Base-by-base conservation (phyloP, 192 early-diverging fungal genomes). In the Coemansia guatemalensis region DNA sequence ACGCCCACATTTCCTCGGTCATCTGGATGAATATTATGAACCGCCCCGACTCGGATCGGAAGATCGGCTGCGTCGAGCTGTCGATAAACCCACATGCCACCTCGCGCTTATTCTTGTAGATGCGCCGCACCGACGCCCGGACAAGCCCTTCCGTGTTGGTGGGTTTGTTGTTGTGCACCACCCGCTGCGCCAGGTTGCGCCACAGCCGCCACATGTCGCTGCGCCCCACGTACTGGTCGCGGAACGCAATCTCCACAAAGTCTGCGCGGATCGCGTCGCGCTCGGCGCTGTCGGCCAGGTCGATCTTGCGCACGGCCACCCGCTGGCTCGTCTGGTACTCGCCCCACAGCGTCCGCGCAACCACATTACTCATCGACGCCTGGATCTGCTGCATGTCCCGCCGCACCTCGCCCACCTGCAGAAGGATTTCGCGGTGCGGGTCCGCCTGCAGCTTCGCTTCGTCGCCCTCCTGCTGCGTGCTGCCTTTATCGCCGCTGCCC, bases 1-100 rank as follows among this genome's bases (percentile, higher is more conserved):
- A 97, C 39, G 95, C 89, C 91, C 92, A 95, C 95, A 97, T 99
- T 80, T 99, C 96, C 50, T 87, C 86, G 29, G 89, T 91, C 93
- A 99, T 93, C 80, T 99, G 96, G 21, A 99, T 88, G 70, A 96
- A 94, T 17, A 99, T 86, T 68, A 94, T 96, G 54, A 90, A 93
- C 60, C 95, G 93, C 11, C 94, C 95, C 0, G 95, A 94, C 62
- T 93, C 93, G 11, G 96, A 97, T 14, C 96, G 85, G 58, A 95
- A 97, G 12, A 97, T 93, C 25, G 87, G 77, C 73, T 89, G 88
- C 8, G 95, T 97, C 20, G 84, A 82, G 23, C 81, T 84, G 17
- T 84, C 90, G 24, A 99, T 85, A 55, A 89, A 93, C 23, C 92
- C 96, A 56, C 88, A 92, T 0, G 83, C 69, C 1, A 88, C 85